A percentile compares a stretch with the other conserved stretches of the same genome.
These are phyloP conservation scores for Gelatoporia subvermispora DNA, from an alignment of 768 basidiomycete genomes.

Conservation along the genomic window DNA sequence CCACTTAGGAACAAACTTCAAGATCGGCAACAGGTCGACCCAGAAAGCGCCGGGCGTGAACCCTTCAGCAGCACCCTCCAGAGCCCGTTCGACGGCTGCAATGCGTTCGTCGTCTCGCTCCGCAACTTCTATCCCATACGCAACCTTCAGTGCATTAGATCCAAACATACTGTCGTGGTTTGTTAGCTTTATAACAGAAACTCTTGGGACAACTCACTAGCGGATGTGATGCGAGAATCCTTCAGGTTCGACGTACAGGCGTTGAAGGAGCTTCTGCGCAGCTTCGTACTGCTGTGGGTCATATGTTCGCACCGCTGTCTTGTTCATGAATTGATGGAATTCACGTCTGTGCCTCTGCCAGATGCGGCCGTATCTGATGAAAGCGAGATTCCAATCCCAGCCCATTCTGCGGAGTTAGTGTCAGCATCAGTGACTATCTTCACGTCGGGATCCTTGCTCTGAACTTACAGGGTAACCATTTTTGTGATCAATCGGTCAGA, in stretches of 20 bases:
- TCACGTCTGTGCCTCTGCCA: constrained; percentile 10
- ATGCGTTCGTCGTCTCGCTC: constrained; percentile 8
- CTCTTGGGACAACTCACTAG: constrained; percentile 1
- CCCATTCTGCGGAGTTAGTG: constrained; percentile 6
- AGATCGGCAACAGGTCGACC: constrained; percentile 11
- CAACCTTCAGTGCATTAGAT: constrained; percentile 13
- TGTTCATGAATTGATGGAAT: constrained; percentile 11
- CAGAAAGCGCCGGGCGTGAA: constrained; percentile 9
- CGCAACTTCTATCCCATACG: constrained; percentile 11
- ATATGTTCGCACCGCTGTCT: constrained; percentile 7
- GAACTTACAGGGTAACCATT: too few relatives aligned
- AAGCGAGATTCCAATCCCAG: constrained; percentile 12
- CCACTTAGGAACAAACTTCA: constrained; percentile 19
- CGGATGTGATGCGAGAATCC: constrained; percentile 8
- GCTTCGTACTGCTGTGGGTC: constrained; percentile 20
- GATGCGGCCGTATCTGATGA: constrained; percentile 7
- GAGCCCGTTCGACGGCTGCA: background rate
- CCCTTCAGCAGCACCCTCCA: constrained; percentile 7
- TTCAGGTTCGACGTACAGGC: constrained; percentile 20
- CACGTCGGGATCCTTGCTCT: too few relatives aligned
- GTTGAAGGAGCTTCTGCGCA: constrained; percentile 33
- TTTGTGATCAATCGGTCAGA: constrained; percentile 11
- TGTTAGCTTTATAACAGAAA: background rate
- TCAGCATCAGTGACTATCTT: background rate
- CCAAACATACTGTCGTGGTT: constrained; percentile 7